These are phyloP conservation scores for Neohortaea acidophila DNA, from an alignment of 495 filamentous ascomycete genomes.

Conservation along the genomic window DNA sequence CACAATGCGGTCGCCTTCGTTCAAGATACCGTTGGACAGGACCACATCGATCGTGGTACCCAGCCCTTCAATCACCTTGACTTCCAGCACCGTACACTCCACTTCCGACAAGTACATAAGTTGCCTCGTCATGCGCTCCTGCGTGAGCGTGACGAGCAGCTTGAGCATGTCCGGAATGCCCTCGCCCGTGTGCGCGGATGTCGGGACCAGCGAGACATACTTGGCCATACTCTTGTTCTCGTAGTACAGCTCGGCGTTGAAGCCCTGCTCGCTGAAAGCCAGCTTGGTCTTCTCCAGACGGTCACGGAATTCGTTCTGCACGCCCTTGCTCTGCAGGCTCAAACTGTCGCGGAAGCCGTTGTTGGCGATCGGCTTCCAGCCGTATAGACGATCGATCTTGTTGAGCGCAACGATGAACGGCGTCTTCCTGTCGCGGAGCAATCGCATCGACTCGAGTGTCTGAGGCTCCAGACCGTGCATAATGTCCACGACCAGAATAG, in stretches of 20 bases:
- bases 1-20: slow-evolving; percentile 88
- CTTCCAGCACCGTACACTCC: slow-evolving; percentile 93
- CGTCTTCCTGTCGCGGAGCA: slow-evolving; percentile 85
- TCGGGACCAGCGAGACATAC: slow-evolving; percentile 88
- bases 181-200: slow-evolving; percentile 93
- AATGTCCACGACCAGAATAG: slow-evolving; percentile 97
- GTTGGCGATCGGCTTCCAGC: slow-evolving; percentile 95
- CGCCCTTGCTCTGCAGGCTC: slow-evolving; percentile 76
- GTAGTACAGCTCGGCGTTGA: slow-evolving; percentile 92
- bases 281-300: slow-evolving; percentile 83
- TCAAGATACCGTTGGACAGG: slow-evolving; percentile 85
- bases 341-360: slow-evolving; percentile 94
- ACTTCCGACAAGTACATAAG: slow-evolving; percentile 98
- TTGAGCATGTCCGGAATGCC: slow-evolving; percentile 99
- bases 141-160: slow-evolving; percentile 76
- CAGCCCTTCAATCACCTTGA: slow-evolving; percentile 96
- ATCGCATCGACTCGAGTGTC: slow-evolving; percentile 89
- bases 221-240: slow-evolving; percentile 95
- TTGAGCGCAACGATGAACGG: slow-evolving; percentile 98
- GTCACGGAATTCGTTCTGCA: slow-evolving; percentile 88
- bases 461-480: slow-evolving; percentile 99
- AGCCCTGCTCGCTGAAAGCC: slow-evolving; percentile 87
- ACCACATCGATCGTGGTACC: slow-evolving; percentile 98
- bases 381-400: slow-evolving; percentile 99
- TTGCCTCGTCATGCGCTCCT: slow-evolving; percentile 94